Evolutionary conservation across 2,329 filamentous ascomycete genomes (phyloP), one percentile per base, ranked within the genome.

Genomic region (Venturia carpophila): DNA sequence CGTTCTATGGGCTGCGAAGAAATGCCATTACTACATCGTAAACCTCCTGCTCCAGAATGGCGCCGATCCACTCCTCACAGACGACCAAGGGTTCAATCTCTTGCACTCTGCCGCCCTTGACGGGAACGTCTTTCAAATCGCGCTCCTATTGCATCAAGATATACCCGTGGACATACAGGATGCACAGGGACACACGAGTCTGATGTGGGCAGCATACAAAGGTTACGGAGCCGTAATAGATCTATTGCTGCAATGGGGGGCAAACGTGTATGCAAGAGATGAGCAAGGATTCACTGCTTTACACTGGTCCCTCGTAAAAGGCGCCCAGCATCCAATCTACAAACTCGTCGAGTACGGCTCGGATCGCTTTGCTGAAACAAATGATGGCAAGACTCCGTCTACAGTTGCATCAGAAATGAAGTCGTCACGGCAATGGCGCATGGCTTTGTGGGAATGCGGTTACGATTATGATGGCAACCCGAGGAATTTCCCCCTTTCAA

Each of bases 121-220:
- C 75, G 94, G 94, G 69, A 97, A 97, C 75, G 89, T 95, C 24
- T 89, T 95, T 69, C 84, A 97, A 66, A 83, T 99, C 37, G 87
- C 92, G 62, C 84, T 99, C 1, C 84, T 99, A 9, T 83, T 99
- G 30, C 94, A 99, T 78, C 92, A 97, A 73, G 92, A 94, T 73
- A 94, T 99, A 67, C 91, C 92, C 19, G 91, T 99, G 67, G 94
- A 99, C 74, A 89, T 94, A 6, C 83, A 88, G 64, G 94, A 99
- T 77, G 85, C 86, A 62, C 93, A 92, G 73, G 91, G 92, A 6
- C 95, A 99, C 76, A 97, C 94, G 0, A 89, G 88, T 67, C 82
- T 99, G 67, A 99, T 99, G 94, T 99, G 94, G 94, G 91, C 94
- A 21, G 93, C 93, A 19, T 99, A 99, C 80, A 99, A 99, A 77